A percentile compares a stretch with the other conserved stretches of the same genome.
These are phyloP conservation scores for Climacium dendroides DNA, from an alignment of 225 moss, liverwort and hornwort species.

Conservation along the genomic window DNA sequence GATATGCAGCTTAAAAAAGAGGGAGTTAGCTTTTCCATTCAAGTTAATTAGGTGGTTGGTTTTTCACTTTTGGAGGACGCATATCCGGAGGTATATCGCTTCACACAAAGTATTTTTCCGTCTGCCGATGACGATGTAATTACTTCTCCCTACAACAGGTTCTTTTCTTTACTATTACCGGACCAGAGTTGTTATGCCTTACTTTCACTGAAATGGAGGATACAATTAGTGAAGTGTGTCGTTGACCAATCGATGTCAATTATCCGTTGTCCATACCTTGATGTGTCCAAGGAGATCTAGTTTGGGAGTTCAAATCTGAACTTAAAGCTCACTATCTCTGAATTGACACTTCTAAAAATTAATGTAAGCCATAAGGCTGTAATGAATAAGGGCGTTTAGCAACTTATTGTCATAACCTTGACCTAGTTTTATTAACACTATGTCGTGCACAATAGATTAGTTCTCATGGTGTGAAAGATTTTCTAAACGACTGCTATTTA, in stretches of 20 bases:
- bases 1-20: not conserved
- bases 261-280: not conserved
- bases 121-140: slow-evolving; percentile 84
- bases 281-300: not conserved
- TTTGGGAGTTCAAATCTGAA: not conserved
- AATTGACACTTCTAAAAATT: not conserved
- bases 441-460: not conserved
- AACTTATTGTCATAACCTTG: not conserved
- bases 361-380: not conserved
- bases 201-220: not conserved
- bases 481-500: not conserved
- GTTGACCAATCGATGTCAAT: not conserved
- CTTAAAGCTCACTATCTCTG: not conserved
- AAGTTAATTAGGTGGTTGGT: not conserved
- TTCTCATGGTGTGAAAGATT: not conserved
- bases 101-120: slow-evolving; percentile 74
- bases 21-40: not conserved
- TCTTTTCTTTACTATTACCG: not conserved
- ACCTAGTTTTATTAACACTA: not conserved
- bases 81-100: slow-evolving; percentile 83
- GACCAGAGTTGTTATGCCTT: not conserved
- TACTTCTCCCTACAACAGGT: slow-evolving; percentile 97
- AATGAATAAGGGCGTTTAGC: not conserved
- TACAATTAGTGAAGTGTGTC: not conserved
- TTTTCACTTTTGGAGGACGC: slow-evolving; percentile 32